phyloP scores from a whole-genome alignment of 148 eudicot genomes.

The Cornus kousa region DNA sequence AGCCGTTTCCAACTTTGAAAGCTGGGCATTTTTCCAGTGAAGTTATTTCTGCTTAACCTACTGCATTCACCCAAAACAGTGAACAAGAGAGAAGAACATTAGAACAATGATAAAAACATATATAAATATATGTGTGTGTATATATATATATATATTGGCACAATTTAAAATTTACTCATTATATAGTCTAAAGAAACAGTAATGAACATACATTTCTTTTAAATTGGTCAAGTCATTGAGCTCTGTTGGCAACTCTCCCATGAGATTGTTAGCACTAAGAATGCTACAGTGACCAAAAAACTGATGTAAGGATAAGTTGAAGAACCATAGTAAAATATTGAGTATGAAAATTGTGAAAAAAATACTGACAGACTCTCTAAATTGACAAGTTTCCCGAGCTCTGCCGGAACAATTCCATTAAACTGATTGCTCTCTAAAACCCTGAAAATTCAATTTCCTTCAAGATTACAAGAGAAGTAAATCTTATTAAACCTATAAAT shows the following conservation, averaged over 20 bases:
- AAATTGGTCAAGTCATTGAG: slow-evolving; percentile 38
- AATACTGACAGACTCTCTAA: slow-evolving; percentile 29
- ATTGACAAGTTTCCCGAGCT: slow-evolving; percentile 45
- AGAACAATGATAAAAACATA: no score
- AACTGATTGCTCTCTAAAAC: slow-evolving; percentile 42
- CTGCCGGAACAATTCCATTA: slow-evolving; percentile 46
- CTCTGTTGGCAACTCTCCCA: slow-evolving; percentile 46
- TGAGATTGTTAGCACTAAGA: slow-evolving; percentile 51
- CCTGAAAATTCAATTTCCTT: slow-evolving; percentile 26
- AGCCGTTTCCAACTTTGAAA: slow-evolving; percentile 43
- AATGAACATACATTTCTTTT: slow-evolving; percentile 35
- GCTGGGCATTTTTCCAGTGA: slow-evolving; percentile 50
- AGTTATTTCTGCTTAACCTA: slow-evolving; percentile 38
- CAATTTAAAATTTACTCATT: no score
- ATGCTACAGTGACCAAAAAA: slow-evolving; percentile 29
- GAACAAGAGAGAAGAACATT: background rate
- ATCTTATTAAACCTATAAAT: no score
- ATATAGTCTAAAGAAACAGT: background rate
- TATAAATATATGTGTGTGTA: no score
- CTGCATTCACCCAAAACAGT: background rate
- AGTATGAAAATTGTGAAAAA: background rate
- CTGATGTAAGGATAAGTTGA: no score
- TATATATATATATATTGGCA: no score
- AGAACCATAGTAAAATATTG: no score
- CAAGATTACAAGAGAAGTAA: background rate